Percentiles rank a stretch among this genome's conserved stretches.
Conservation (phyloP, 306 rosid species). For the Citrullus colocynthis region DNA sequence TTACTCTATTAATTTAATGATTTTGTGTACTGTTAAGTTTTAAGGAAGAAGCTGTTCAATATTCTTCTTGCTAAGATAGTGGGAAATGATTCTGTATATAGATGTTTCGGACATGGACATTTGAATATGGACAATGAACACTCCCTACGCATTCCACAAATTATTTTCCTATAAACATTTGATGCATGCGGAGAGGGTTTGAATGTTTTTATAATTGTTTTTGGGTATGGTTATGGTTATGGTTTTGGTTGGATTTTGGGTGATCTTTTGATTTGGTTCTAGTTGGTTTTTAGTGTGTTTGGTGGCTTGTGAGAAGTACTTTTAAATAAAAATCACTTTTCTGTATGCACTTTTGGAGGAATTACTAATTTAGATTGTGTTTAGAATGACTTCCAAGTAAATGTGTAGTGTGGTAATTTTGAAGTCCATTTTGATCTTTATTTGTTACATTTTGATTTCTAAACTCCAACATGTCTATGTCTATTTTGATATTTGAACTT, state of each 20-base stretch:
- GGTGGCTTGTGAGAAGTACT: not conserved
- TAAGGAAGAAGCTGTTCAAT: not conserved
- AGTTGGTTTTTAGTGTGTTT: not conserved
- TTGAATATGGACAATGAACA: not conserved
- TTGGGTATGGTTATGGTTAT: not conserved
- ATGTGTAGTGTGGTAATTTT: no score
- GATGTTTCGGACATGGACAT: not conserved
- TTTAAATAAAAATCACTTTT: no score
- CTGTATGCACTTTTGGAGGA: no score
- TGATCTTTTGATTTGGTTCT: not conserved
- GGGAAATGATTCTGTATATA: constrained; percentile 2
- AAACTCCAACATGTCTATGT: no score
- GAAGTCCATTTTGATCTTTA: no score
- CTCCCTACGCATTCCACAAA: not conserved
- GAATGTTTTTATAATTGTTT: not conserved
- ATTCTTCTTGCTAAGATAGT: not conserved
- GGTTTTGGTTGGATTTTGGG: not conserved
- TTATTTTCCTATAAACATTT: not conserved
- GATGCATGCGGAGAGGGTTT: no score
- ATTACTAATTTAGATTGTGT: no score
- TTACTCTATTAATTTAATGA: not conserved
- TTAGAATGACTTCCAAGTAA: no score
- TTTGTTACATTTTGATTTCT: no score
- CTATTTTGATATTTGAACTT: no score
- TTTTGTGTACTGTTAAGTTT: not conserved